These are phyloP conservation scores for Haplosporangium sp. DNA, from an alignment of 371 early-diverging fungal genomes.

Conservation along the genomic window DNA sequence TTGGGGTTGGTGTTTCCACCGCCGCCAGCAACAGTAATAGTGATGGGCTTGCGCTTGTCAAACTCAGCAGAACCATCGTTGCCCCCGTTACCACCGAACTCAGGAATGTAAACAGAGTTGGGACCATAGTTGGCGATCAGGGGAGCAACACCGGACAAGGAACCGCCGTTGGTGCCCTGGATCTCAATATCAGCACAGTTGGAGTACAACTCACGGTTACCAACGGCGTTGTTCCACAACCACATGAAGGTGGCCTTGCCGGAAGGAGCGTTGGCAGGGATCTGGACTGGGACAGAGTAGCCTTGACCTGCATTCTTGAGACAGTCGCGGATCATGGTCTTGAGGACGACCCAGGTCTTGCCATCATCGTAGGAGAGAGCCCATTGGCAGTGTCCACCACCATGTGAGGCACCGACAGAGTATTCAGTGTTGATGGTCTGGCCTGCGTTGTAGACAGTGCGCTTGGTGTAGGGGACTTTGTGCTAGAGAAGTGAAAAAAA, in stretches of 20 bases:
- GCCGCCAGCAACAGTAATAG: too few species aligned
- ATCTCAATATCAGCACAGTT: constrained; percentile 76
- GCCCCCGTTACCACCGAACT: too few species aligned
- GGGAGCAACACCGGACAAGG: constrained; percentile 18
- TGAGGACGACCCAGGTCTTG: constrained; percentile 67
- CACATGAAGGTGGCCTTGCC: constrained; percentile 51
- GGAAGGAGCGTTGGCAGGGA: constrained; percentile 62
- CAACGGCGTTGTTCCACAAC: constrained; percentile 65
- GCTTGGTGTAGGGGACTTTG: too few species aligned
- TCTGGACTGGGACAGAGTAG: constrained; percentile 49
- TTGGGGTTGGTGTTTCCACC: too few species aligned
- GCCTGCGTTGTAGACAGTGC: too few species aligned
- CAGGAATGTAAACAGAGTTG: constrained; percentile 8
- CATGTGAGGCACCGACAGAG: neutral
- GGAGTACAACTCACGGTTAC: constrained; percentile 75
- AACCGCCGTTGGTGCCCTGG: constrained; percentile 35
- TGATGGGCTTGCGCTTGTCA: too few species aligned
- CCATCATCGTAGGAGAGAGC: constrained; percentile 72
- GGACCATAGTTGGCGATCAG: constrained; percentile 24
- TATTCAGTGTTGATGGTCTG: neutral
- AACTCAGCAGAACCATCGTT: too few species aligned
- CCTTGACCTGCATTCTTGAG: constrained; percentile 23
- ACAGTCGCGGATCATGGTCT: constrained; percentile 60
- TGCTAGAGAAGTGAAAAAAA: too few species aligned
- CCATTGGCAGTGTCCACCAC: constrained; percentile 78